Percentiles rank a stretch among this genome's conserved stretches.
Evolutionary conservation across 2,329 filamentous ascomycete genomes (phyloP).

Genomic region (Periconia sp.): DNA sequence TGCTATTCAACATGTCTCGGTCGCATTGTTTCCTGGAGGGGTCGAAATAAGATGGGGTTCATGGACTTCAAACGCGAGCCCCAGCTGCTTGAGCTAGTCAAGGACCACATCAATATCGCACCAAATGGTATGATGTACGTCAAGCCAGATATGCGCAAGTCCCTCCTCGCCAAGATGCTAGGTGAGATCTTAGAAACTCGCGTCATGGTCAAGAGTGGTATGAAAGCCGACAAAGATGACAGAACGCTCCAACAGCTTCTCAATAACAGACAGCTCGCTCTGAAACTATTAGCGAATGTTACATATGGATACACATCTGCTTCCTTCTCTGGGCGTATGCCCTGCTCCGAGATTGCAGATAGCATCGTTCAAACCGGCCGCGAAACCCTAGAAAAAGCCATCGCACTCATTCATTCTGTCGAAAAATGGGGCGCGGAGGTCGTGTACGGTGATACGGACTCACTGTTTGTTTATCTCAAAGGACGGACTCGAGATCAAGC

Average conservation of each 20-base stretch:
- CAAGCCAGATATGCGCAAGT: constrained; percentile 84
- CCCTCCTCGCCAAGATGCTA: constrained; percentile 93
- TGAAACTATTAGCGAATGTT: constrained; percentile 98
- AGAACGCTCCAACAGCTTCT: constrained; percentile 82
- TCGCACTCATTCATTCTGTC: constrained; percentile 88
- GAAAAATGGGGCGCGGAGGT: constrained; percentile 92
- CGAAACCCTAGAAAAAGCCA: constrained; percentile 92
- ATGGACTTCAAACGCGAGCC: constrained; percentile 81
- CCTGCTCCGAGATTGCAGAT: constrained; percentile 96
- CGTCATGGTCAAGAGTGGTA: constrained; percentile 96
- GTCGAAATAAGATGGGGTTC: constrained; percentile 93
- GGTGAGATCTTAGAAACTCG: constrained; percentile 94
- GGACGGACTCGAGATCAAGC: constrained; percentile 87
- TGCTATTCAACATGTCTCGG: constrained; percentile 98
- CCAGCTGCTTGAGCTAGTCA: constrained; percentile 75
- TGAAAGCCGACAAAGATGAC: constrained; percentile 93
- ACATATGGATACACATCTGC: constrained; percentile 98
- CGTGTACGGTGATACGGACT: constrained; percentile 97
- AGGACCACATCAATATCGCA: constrained; percentile 87
- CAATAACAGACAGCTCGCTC: constrained; percentile 90
- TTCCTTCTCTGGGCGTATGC: constrained; percentile 96
- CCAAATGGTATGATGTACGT: constrained; percentile 98
- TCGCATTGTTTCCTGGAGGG: constrained; percentile 84
- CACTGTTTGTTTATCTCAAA: constrained; percentile 87
- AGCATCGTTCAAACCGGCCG: constrained; percentile 96